Percentiles rank a stretch among this genome's conserved stretches.
Conservation (phyloP, 169 alveolate species). For the Eimeria necatrix region DNA sequence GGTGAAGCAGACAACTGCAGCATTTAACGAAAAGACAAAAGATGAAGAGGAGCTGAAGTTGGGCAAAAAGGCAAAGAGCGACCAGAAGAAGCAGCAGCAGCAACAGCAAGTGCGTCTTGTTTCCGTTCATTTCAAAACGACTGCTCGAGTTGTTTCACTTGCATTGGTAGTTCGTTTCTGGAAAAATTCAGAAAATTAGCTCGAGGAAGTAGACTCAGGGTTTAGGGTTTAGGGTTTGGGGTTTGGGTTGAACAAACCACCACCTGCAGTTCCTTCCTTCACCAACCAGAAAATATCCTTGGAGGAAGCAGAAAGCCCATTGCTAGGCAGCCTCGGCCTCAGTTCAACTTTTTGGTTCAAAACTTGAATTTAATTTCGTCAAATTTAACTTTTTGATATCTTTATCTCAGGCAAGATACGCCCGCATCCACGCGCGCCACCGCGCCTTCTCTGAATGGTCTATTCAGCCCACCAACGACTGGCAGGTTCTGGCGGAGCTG, state of each 20-base stretch:
- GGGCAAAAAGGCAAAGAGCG: slow-evolving; percentile 79
- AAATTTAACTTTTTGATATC: too few species aligned
- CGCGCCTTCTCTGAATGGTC: slow-evolving; percentile 95
- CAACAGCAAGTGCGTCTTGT: slow-evolving; percentile 57
- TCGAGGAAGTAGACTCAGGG: too few species aligned
- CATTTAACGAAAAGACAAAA: slow-evolving; percentile 74
- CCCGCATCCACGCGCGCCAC: slow-evolving; percentile 90
- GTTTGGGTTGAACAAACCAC: too few species aligned
- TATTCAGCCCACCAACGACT: slow-evolving; percentile 93
- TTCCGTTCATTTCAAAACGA: not conserved
- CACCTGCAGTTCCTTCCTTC: too few species aligned
- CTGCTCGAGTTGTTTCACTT: not conserved
- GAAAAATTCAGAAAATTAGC: too few species aligned
- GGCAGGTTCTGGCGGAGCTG: slow-evolving; percentile 93
- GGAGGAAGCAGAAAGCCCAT: too few species aligned
- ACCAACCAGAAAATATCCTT: too few species aligned
- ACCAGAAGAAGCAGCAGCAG: slow-evolving; percentile 78
- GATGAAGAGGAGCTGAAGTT: slow-evolving; percentile 73
- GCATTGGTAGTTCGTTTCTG: too few species aligned
- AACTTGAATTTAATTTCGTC: too few species aligned
- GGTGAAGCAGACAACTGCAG: slow-evolving; percentile 77
- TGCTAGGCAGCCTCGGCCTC: too few species aligned
- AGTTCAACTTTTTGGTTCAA: too few species aligned
- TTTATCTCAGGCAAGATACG: slow-evolving; percentile 85
- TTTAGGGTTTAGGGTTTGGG: too few species aligned